Conservation (phyloP, 768 basidiomycete species). For the Tulasnella sp. region DNA sequence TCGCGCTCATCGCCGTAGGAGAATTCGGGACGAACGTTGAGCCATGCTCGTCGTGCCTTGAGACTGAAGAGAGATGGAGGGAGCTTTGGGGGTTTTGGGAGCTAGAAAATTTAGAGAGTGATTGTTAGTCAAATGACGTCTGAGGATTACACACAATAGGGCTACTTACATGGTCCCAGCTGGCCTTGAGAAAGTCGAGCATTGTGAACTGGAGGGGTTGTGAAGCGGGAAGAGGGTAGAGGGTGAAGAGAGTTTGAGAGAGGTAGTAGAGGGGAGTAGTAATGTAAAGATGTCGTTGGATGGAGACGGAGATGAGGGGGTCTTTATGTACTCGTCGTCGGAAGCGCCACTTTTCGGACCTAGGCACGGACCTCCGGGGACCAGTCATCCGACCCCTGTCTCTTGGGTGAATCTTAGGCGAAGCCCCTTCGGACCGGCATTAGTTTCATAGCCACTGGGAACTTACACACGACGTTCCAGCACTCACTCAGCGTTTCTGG, state of each 20-base stretch:
- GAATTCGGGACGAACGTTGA: constrained; percentile 28
- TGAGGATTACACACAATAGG: background rate
- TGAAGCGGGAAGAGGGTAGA: background rate
- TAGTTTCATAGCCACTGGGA: constrained; percentile 10
- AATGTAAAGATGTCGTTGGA: background rate
- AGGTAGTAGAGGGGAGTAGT: background rate
- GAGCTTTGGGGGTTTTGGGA: constrained; percentile 23
- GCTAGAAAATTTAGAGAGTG: background rate
- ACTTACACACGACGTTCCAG: background rate
- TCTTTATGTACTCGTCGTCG: constrained; percentile 13
- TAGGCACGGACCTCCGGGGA: constrained; percentile 9
- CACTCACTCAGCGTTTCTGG: background rate
- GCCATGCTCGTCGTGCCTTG: constrained; percentile 27
- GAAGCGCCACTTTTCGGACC: background rate
- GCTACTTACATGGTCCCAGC: constrained; percentile 34
- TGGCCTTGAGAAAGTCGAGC: constrained; percentile 30
- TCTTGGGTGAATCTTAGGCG: background rate
- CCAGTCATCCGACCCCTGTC: background rate
- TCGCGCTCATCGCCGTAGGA: constrained; percentile 29
- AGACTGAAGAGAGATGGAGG: constrained; percentile 29
- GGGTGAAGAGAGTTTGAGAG: background rate
- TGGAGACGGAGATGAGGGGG: constrained; percentile 5
- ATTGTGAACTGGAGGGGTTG: constrained; percentile 9
- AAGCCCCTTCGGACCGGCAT: background rate
- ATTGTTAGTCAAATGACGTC: background rate